phyloP scores from a whole-genome alignment of 73 alveolate species.

The Paramecium bursaria region DNA sequence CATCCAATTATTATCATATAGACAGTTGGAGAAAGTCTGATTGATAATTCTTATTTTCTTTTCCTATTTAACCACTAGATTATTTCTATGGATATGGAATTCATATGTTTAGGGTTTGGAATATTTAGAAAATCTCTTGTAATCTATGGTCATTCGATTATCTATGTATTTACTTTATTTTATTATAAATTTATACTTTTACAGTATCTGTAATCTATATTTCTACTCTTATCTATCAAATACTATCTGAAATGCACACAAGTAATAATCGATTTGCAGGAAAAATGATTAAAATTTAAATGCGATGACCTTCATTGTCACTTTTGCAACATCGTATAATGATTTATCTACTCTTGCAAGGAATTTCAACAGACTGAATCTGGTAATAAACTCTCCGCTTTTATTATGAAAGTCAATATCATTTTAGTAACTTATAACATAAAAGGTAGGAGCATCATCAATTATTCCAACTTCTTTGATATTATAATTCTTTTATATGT shows the following conservation, averaged over 20 bases:
- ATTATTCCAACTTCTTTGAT: constrained; percentile 41
- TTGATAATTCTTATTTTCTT: constrained; percentile 13
- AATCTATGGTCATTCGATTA: neutral
- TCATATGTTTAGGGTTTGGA: constrained; percentile 13
- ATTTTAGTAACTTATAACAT: constrained; percentile 47
- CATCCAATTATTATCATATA: constrained; percentile 49
- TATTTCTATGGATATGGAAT: neutral
- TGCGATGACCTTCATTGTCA: constrained; percentile 21
- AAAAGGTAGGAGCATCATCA: constrained; percentile 6
- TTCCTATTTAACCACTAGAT: neutral
- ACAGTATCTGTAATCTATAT: constrained; percentile 11
- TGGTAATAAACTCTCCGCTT: constrained; percentile 31
- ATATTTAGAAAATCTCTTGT: constrained; percentile 23
- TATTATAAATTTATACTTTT: neutral
- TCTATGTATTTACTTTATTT: constrained; percentile 12
- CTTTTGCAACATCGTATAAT: constrained; percentile 55
- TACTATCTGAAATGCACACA: constrained; percentile 5
- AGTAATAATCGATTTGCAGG: constrained; percentile 16
- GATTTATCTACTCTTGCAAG: constrained; percentile 53
- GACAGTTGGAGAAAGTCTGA: constrained; percentile 18
- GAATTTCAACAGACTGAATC: constrained; percentile 25
- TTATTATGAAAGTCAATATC: constrained; percentile 42
- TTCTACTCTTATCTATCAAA: constrained; percentile 43
- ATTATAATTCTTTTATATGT: constrained; percentile 23
- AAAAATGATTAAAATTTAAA: constrained; percentile 16